These are phyloP conservation scores for Mycena metata DNA, from an alignment of 768 basidiomycete species.

Conservation along the genomic window DNA sequence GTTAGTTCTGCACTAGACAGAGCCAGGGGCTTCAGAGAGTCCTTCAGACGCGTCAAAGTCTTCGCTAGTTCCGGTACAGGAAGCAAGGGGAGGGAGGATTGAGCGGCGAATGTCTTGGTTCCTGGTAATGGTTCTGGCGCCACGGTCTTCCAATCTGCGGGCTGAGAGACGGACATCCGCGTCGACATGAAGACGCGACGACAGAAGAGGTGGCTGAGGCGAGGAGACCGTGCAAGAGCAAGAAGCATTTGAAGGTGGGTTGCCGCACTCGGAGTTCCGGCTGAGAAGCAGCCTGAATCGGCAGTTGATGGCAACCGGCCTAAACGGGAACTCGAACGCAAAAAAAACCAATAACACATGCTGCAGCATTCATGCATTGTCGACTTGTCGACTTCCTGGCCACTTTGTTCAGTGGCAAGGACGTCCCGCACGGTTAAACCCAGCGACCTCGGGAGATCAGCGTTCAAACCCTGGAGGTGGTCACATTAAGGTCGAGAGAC, in stretches of 20 bases:
- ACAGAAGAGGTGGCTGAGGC: conserved; percentile 10
- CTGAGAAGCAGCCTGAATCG: too few relatives aligned
- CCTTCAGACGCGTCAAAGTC: conserved; percentile 58
- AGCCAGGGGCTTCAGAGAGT: conserved; percentile 69
- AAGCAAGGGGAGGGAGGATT: conserved; percentile 74
- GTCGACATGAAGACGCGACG: conserved; percentile 33
- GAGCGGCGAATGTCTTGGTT: conserved; percentile 75
- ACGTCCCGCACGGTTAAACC: too few relatives aligned
- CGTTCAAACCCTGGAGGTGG: too few relatives aligned
- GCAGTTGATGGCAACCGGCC: not conserved
- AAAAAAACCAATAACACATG: not conserved
- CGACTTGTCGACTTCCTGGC: too few relatives aligned
- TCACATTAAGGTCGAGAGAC: too few relatives aligned
- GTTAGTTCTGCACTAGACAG: conserved; percentile 71
- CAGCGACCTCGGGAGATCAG: too few relatives aligned
- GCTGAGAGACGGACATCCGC: conserved; percentile 47
- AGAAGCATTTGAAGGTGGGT: not conserved
- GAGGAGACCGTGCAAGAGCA: conserved; percentile 1
- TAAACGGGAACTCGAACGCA: conserved; percentile 13
- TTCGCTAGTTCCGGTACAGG: conserved; percentile 84
- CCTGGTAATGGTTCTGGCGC: conserved; percentile 70
- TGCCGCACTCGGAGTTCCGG: too few relatives aligned
- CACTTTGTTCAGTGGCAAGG: too few relatives aligned
- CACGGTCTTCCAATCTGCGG: conserved; percentile 76
- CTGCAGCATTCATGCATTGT: too few relatives aligned